Evolutionary conservation across 2,329 filamentous ascomycete genomes (phyloP), one percentile per base, ranked within the genome.

Genomic region (Colletotrichum lupini): DNA sequence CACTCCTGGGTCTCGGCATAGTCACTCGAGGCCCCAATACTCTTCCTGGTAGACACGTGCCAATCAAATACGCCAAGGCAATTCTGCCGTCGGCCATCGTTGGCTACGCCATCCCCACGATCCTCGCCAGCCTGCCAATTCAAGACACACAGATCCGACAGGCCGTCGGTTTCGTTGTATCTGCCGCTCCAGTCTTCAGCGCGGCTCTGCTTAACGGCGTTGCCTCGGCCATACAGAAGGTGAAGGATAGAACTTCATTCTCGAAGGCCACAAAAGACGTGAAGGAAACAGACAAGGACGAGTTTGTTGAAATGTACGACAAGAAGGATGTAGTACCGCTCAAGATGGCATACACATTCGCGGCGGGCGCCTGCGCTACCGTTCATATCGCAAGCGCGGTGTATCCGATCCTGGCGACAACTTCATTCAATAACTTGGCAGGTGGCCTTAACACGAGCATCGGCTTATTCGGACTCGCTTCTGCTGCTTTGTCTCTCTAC

Each of bases 401-500:
- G 2, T 57, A 62, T 52, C 28, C 32, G 0, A 24, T 3, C 62
- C 55, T 49, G 63, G 28, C 63, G 3, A n/a, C 53, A 1, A 5
- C n/a, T n/a, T 42, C 37, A 19, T 42, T 14, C 30, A 7, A 19
- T 22, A 9, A 32, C 19, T n/a, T 62, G 12, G 9, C 46, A 0
- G 8, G 55, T 24, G 26, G 68, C 3, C 5, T 42, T 3, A 19
- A 16, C 2, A 42, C 37, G 83, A 56, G 63, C 26, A 62, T 28
- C 49, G 49, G 16, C 2, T n/a, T 68, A 7, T 67, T 53, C 2
- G 49, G 64, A 0, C 2, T 72, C 7, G 57, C 68, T 5, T 68
- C 57, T 8, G 35, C 37, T 1, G 42, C 30, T 1, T 3, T 57
- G 3, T 62, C 49, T 0, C n/a, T 52, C 0, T 72, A 62, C 7